phyloP scores from a whole-genome alignment of 2,329 filamentous ascomycete genomes.

The Talaromyces sp. region DNA sequence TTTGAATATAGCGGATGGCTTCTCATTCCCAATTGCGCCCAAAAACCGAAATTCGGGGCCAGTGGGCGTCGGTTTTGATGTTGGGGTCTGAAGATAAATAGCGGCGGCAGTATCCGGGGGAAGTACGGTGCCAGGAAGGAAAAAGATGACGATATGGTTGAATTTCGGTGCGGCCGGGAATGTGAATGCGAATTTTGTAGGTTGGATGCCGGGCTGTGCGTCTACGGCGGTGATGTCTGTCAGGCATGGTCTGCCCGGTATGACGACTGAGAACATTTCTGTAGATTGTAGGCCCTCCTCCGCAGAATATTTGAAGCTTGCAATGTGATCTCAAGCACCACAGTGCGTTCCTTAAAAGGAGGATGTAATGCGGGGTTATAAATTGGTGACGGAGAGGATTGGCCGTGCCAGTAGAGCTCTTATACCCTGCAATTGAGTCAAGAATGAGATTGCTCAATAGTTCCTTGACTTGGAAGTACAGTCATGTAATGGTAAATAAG shows the following conservation, averaged over 20 bases:
- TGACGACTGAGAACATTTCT: conserved; percentile 57
- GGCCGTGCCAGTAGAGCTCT: background rate
- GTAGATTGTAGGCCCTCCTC: background rate
- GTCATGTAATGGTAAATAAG: background rate
- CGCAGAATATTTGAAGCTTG: background rate
- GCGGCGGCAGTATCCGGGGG: conserved; percentile 75
- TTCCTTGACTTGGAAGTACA: too few species aligned
- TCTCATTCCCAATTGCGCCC: conserved; percentile 81
- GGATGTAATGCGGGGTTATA: background rate
- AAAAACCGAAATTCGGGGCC: conserved; percentile 70
- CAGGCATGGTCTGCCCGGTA: conserved; percentile 57
- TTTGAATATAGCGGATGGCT: conserved; percentile 89
- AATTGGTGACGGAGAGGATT: background rate
- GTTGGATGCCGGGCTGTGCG: conserved; percentile 50
- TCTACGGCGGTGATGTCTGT: conserved; percentile 50
- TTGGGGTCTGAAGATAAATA: conserved; percentile 77
- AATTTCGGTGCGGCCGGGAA: conserved; percentile 60
- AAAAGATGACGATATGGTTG: conserved; percentile 78
- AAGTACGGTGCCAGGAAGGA: conserved; percentile 71
- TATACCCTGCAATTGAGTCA: background rate
- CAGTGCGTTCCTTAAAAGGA: background rate
- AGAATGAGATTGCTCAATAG: background rate
- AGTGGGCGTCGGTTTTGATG: conserved; percentile 27
- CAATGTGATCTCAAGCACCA: background rate
- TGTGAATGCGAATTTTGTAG: conserved; percentile 60